A percentile compares a stretch with the other conserved stretches of the same genome.
phyloP scores from a whole-genome alignment of 495 filamentous ascomycete species.

The Podospora fimiseda region DNA sequence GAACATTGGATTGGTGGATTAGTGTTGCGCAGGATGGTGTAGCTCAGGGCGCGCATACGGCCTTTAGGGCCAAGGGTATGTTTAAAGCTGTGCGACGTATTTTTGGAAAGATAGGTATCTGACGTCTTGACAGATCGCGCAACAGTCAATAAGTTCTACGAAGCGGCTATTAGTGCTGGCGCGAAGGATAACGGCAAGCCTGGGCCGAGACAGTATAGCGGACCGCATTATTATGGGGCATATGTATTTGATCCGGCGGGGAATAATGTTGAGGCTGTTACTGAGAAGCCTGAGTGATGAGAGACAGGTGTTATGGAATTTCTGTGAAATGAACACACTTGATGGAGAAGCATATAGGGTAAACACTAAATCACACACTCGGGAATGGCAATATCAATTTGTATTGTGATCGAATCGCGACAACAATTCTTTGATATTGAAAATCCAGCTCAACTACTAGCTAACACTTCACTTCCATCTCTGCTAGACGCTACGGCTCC shows the following conservation, averaged over 20 bases:
- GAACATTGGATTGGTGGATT: conserved; percentile 17
- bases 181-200: conserved; percentile 40
- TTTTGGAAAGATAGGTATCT: conserved; percentile 1
- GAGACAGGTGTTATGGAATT: too few species aligned
- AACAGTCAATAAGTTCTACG: conserved; percentile 18
- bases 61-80: conserved; percentile 19
- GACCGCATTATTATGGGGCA: conserved; percentile 43
- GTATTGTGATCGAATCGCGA: too few species aligned
- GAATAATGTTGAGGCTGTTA: conserved; percentile 45
- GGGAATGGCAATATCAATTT: too few species aligned
- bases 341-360: too few species aligned
- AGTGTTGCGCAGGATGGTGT: not conserved
- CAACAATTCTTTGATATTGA: too few species aligned
- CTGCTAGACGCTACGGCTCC: too few species aligned
- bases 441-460: too few species aligned
- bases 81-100: too few species aligned
- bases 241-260: conserved; percentile 48
- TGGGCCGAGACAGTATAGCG: conserved; percentile 34
- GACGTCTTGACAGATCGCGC: conserved; percentile 12
- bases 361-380: too few species aligned
- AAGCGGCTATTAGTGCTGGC: conserved; percentile 13
- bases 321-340: too few species aligned
- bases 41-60: conserved; percentile 6
- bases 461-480: too few species aligned
- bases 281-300: not conserved